Evolutionary conservation across 2,329 filamentous ascomycete genomes (phyloP), one percentile per base, ranked within the genome.

Genomic region (Drechslerella dactyloides): DNA sequence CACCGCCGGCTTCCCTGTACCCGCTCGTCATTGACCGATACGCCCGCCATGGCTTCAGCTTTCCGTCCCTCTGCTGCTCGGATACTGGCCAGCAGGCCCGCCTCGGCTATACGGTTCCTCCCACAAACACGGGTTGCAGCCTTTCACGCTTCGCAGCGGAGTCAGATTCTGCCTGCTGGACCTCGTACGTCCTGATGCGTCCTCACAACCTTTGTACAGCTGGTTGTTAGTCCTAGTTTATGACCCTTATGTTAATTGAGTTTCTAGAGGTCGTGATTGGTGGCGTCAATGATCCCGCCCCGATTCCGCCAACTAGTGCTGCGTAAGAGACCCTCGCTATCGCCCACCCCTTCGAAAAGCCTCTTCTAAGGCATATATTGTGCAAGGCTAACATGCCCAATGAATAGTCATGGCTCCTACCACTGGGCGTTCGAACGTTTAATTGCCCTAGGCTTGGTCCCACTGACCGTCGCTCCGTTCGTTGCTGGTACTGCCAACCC

Each of bases 361-460:
- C 27, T 33, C 27, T 4, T 33, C 24, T 27, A 35, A 13, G 55
- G 30, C 17, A 11, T 44, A 30, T 6, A 10, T 15, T 3, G 19
- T 21, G 13, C 33, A 48, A 52, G 23, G 6, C 40, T 66, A 27
- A 62, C 17, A 23, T 35, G n/a, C 30, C 1, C 0, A 23, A 54
- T 62, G 33, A 15, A 1, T 21, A 73, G 69, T 52, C 91, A 99
- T 82, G 94, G 94, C 77, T 96, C 90, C 81, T 99, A 97, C 84
- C 94, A 99, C 86, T 99, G 94, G 94, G 90, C 90, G 72, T 96
- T 96, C 78, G 94, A 99, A 85, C 84, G 87, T 53, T 85, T 86
- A 79, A 83, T 97, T 77, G 89, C 91, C 65, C 89, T 86, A 65
- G 89, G 87, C 63, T 86, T 99, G 73, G 83, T 99, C 73, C 96